Conservation (phyloP, 805 yeast genomes). For the Lachancea thermotolerans region DNA sequence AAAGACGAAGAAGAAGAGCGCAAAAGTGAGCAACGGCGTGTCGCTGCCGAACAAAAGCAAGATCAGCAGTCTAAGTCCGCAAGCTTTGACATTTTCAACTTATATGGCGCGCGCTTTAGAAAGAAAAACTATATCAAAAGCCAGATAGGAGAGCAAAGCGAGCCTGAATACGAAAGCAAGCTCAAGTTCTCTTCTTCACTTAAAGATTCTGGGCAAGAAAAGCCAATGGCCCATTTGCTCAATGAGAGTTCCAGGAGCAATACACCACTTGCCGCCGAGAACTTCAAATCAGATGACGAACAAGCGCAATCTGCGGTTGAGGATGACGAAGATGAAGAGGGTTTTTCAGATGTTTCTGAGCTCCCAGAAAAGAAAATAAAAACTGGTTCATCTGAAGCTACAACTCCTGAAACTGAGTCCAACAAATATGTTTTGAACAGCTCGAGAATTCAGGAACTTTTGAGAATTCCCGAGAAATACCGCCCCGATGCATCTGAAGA, state of each 20-base stretch:
- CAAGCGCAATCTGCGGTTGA: conserved; percentile 1
- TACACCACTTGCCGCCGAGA: not conserved
- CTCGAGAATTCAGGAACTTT: conserved; percentile 13
- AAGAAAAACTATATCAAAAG: not conserved
- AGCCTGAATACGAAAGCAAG: not conserved
- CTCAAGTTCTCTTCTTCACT: not conserved
- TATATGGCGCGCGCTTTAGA: conserved; percentile 22
- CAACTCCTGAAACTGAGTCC: conserved; percentile 27
- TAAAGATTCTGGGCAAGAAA: conserved; percentile 1
- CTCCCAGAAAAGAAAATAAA: conserved; percentile 19
- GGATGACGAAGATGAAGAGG: conserved; percentile 14
- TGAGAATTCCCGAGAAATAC: conserved; percentile 33
- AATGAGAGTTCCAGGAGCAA: conserved; percentile 21
- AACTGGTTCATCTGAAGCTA: conserved; percentile 13
- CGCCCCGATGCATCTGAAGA: conserved; percentile 41
- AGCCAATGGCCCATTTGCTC: conserved; percentile 27
- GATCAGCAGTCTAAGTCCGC: conserved; percentile 22
- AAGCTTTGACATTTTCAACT: conserved; percentile 32
- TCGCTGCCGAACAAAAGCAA: conserved; percentile 13
- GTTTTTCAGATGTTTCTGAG: conserved; percentile 17
- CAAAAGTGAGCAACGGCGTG: conserved; percentile 12
- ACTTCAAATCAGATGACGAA: conserved; percentile 11
- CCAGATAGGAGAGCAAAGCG: not conserved
- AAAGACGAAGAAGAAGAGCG: conserved; percentile 27
- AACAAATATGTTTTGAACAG: conserved; percentile 13